Conservation (phyloP, 1,284 basidiomycete species). For the Mycena citricolor region DNA sequence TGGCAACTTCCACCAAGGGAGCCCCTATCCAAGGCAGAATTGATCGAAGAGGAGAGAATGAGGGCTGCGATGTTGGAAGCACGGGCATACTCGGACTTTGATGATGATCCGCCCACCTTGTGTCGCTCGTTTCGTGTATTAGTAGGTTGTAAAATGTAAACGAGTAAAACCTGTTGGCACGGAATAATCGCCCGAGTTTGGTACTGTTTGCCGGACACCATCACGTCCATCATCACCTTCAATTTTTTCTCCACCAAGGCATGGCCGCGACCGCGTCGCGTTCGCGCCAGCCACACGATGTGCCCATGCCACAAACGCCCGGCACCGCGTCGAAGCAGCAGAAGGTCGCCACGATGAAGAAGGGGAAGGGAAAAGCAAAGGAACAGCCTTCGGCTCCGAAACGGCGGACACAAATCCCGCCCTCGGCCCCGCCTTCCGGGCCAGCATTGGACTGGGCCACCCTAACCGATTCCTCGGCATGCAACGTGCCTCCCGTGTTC, state of each 20-base stretch:
- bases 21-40: slow-evolving; percentile 64
- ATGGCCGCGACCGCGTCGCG: slow-evolving; percentile 35
- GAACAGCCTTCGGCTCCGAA: slow-evolving; percentile 26
- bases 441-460: slow-evolving; percentile 67
- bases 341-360: slow-evolving; percentile 26
- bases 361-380: slow-evolving; percentile 45
- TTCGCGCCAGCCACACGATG: slow-evolving; percentile 35
- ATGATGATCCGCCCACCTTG: slow-evolving; percentile 55
- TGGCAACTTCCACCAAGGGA: slow-evolving; percentile 63
- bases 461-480: slow-evolving; percentile 70
- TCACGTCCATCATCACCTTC: too few species aligned
- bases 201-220: slow-evolving; percentile 6
- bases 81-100: slow-evolving; percentile 32
- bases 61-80: slow-evolving; percentile 67
- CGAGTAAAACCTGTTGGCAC: too few species aligned
- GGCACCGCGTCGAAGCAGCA: slow-evolving; percentile 24
- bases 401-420: slow-evolving; percentile 20
- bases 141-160: slow-evolving; percentile 56
- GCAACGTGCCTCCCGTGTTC: slow-evolving; percentile 71
- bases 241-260: slow-evolving; percentile 13
- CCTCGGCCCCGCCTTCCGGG: slow-evolving; percentile 24
- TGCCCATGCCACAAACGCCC: slow-evolving; percentile 29
- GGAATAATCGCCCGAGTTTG: too few species aligned
- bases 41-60: slow-evolving; percentile 65
- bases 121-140: slow-evolving; percentile 62